These are phyloP conservation scores for Flaveria brownii DNA, from an alignment of 129 eudicot genomes.

Conservation along the genomic window DNA sequence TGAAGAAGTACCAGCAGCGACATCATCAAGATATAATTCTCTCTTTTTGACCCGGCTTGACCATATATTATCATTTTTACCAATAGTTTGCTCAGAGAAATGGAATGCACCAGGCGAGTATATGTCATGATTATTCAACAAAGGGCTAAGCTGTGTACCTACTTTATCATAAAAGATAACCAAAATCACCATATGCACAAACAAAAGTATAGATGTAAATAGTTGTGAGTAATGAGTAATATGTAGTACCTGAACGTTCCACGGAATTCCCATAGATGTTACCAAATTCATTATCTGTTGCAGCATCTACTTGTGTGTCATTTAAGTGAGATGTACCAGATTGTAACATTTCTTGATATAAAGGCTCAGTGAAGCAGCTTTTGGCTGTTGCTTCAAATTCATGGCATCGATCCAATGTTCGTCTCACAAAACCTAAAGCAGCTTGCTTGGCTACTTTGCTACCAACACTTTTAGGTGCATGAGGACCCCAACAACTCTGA, in stretches of 20 bases:
- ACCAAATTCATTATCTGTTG: slow-evolving; percentile 48
- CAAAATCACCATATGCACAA: slow-evolving; percentile 30
- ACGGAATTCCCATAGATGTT: slow-evolving; percentile 41
- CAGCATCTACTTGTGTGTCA: slow-evolving; percentile 48
- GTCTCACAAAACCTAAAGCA: slow-evolving; percentile 65
- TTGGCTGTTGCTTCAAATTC: slow-evolving; percentile 65
- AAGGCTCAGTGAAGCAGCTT: slow-evolving; percentile 72
- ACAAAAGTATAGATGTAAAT: slow-evolving; percentile 9
- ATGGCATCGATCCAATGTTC: slow-evolving; percentile 58
- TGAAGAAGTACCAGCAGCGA: slow-evolving; percentile 52
- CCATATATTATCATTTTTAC: slow-evolving; percentile 64
- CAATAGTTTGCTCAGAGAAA: slow-evolving; percentile 45
- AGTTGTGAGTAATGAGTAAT: background rate
- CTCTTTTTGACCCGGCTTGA: slow-evolving; percentile 63
- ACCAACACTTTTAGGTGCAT: slow-evolving; percentile 65
- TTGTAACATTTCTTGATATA: slow-evolving; percentile 55
- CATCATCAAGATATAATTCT: slow-evolving; percentile 74
- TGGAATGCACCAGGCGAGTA: slow-evolving; percentile 44
- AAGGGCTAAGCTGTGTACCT: slow-evolving; percentile 67
- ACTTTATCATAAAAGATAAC: slow-evolving; percentile 20
- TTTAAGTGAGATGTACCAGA: slow-evolving; percentile 49
- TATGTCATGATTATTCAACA: slow-evolving; percentile 49
- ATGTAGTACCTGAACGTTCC: slow-evolving; percentile 62
- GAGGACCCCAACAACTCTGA: slow-evolving; percentile 23
- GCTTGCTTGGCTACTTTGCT: slow-evolving; percentile 84